Percentiles rank a stretch among this genome's conserved stretches.
Evolutionary conservation across 1,284 basidiomycete genomes (phyloP).

Genomic region (Papiliotrema laurentii): DNA sequence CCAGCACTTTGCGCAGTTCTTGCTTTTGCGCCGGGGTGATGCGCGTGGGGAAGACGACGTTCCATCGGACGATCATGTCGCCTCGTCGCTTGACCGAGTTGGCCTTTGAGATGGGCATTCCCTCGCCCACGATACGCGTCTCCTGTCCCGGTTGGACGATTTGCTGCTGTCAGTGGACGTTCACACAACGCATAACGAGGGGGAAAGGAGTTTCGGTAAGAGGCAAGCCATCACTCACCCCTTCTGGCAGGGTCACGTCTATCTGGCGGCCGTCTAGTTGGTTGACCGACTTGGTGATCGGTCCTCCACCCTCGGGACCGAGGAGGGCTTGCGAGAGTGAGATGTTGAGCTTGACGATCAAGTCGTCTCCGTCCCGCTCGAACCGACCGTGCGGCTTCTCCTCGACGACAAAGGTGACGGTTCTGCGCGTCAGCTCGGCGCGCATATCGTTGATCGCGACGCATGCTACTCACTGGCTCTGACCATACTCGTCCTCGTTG

Average conservation of each 20-base stretch:
- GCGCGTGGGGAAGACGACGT: conserved; percentile 74
- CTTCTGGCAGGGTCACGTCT: conserved; percentile 61
- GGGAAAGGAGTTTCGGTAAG: too few relatives aligned
- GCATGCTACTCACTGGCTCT: conserved; percentile 57
- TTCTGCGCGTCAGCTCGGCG: conserved; percentile 17
- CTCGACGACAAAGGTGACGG: conserved; percentile 81
- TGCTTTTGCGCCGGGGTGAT: conserved; percentile 72
- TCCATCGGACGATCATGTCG: conserved; percentile 76
- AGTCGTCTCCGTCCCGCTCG: conserved; percentile 72
- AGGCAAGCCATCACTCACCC: conserved; percentile 27
- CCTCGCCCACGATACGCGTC: conserved; percentile 67
- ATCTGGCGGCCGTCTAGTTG: conserved; percentile 73
- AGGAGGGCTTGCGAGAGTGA: conserved; percentile 79
- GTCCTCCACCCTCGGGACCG: conserved; percentile 44
- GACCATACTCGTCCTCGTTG: conserved; percentile 70
- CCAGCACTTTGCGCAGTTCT: conserved; percentile 65
- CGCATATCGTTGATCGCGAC: not conserved
- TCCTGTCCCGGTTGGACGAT: conserved; percentile 75
- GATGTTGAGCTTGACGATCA: conserved; percentile 60
- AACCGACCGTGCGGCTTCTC: conserved; percentile 80
- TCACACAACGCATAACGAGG: too few relatives aligned
- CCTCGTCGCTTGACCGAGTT: conserved; percentile 69
- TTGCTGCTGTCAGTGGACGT: conserved; percentile 49
- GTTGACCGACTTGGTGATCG: conserved; percentile 56
- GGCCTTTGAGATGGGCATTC: conserved; percentile 85